These are phyloP conservation scores for Pyrus pyrifolia DNA, from an alignment of 306 rosid species.

Conservation along the genomic window DNA sequence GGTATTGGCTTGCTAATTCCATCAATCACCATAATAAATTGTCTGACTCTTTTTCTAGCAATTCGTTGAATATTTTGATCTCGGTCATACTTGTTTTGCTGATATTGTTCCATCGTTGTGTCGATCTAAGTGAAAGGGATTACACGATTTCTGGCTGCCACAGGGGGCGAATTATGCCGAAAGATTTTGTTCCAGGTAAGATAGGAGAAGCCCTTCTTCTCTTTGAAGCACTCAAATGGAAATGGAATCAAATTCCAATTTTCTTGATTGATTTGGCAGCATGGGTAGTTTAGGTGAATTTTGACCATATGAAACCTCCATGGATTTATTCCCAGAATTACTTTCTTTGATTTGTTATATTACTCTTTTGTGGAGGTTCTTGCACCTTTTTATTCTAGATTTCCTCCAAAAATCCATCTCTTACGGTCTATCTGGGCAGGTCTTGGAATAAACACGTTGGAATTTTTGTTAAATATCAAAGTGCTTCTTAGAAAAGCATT, in stretches of 20 bases:
- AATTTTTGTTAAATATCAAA: no score
- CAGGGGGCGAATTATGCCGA: constrained; percentile 2
- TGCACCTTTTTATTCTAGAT: not conserved
- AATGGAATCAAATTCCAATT: constrained; percentile 37
- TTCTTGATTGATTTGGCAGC: not conserved
- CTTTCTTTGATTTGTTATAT: not conserved
- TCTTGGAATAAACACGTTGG: not conserved
- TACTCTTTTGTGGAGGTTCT: not conserved
- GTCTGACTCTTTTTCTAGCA: not conserved
- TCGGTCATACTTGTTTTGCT: not conserved
- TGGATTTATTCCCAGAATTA: not conserved
- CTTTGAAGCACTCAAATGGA: constrained; percentile 15
- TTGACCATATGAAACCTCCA: not conserved
- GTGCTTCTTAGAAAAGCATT: no score
- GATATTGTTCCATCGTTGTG: not conserved
- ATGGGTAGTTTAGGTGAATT: not conserved
- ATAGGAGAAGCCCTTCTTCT: not conserved
- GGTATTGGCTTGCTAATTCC: constrained; percentile 15
- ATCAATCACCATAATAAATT: constrained; percentile 42
- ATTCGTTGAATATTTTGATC: no score
- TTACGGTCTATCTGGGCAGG: not conserved
- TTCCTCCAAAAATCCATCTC: not conserved
- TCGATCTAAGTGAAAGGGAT: not conserved
- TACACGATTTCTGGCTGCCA: not conserved
- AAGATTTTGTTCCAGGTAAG: constrained; percentile 24